phyloP scores from a whole-genome alignment of 2,329 filamentous ascomycete species.

The Xylogone sp. region DNA sequence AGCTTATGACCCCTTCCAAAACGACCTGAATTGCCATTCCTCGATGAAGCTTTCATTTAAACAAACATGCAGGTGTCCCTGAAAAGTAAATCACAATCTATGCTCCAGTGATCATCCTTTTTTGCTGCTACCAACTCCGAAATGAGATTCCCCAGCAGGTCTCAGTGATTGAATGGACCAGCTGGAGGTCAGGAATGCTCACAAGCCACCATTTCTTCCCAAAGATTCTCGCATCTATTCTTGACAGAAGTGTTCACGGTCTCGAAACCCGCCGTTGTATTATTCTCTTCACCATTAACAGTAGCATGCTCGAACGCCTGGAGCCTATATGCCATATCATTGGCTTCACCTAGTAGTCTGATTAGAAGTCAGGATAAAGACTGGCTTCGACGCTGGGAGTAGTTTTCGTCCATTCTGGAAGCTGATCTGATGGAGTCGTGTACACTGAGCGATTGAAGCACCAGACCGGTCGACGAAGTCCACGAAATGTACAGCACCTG shows the following conservation, averaged over 20 bases:
- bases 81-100: no score
- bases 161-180: conserved; percentile 32
- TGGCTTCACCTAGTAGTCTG: neutral
- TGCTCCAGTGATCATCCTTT: no score
- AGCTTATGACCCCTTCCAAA: no score
- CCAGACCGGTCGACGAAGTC: conserved; percentile 15
- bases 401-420: conserved; percentile 1
- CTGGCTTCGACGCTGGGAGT: conserved; percentile 4
- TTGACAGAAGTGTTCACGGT: conserved; percentile 33
- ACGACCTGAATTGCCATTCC: no score
- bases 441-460: neutral
- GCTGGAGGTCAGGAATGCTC: conserved; percentile 26
- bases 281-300: conserved; percentile 31
- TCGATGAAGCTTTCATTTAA: no score
- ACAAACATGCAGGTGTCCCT: no score
- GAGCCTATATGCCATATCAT: conserved; percentile 32
- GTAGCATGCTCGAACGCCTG: conserved; percentile 37
- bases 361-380: conserved; percentile 4
- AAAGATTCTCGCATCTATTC: conserved; percentile 31
- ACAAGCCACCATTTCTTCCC: conserved; percentile 30
- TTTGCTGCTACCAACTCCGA: no score
- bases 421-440: conserved; percentile 1
- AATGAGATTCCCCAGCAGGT: conserved; percentile 34
- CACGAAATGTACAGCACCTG: neutral
- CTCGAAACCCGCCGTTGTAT: conserved; percentile 32